Base-by-base conservation (phyloP, 139 green algal species). In the Bryopsis sp. region DNA sequence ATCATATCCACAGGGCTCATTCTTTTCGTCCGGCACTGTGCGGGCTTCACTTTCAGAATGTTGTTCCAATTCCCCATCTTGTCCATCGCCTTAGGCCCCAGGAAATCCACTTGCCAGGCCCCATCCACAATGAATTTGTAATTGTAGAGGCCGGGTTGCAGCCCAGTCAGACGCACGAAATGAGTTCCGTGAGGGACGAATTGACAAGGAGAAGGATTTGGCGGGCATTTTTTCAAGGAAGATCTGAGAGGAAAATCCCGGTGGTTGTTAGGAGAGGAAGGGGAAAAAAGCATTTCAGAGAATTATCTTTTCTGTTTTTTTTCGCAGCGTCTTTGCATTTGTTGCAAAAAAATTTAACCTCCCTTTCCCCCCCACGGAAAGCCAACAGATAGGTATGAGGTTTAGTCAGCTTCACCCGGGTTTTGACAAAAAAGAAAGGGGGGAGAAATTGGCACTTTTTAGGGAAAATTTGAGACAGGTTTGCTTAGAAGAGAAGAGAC, bases 61-160 rank as follows among this genome's bases (percentile, higher is more conserved):
- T 92, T 93, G 77, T 92, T 92, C 69, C 71, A 81, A 73, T 92
- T 92, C 48, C 84, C 86, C 5, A 59, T 54, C 19, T 22, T 24
- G 72, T 84, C 74, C 32, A 69, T 34, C 26, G 81, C 75, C 26
- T 79, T 83, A 26, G 80, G 74, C 5, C 70, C 75, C 0, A 64
- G 37, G 7, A 77, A 63, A 68, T 92, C 86, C 6, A 86, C 71
- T 1, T 77, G 74, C 86, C 86, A 92, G 29, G 68, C 79, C 48
- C 79, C 79, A 59, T 93, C 84, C 36, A 93, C 76, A 28, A 93
- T 86, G 80, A 79, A 91, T 65, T 93, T 93, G 81, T 87, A 93
- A 70, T 77, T 75, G 73, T 93, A 88, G 0, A 69, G 34, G 1
- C 87, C 87, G 0, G 87, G 86, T 3, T 54, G 66, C 32, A 91